Conservation (phyloP, 2,329 filamentous ascomycete species). For the Pseudogymnoascus sp. region DNA sequence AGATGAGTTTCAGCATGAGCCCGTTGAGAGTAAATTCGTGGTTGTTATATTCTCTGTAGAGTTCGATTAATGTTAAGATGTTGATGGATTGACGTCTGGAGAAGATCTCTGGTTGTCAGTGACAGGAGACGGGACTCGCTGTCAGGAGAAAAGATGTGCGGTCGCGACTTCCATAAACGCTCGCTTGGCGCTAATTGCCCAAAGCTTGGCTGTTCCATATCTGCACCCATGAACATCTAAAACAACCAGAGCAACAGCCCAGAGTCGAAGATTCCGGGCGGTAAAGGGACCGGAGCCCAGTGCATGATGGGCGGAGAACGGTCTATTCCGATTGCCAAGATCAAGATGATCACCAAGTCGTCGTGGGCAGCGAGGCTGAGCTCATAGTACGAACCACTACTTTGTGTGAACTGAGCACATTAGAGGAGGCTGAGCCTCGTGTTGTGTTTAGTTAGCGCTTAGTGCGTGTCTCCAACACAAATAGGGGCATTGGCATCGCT, state of each 20-base stretch:
- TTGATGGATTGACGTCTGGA: background rate
- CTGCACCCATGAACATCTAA: background rate
- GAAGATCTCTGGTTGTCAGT: background rate
- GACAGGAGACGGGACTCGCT: background rate
- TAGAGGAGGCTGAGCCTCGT: background rate
- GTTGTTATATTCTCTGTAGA: background rate
- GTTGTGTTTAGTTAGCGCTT: background rate
- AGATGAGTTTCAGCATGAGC: background rate
- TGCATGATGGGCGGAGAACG: background rate
- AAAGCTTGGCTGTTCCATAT: slow-evolving; percentile 5
- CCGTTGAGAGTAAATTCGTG: background rate
- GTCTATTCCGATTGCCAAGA: background rate
- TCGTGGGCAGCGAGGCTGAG: slow-evolving; percentile 2
- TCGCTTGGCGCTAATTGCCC: slow-evolving; percentile 2
- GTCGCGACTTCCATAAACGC: slow-evolving; percentile 4
- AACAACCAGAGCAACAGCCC: background rate
- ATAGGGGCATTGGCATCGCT: background rate
- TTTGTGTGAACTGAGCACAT: no score
- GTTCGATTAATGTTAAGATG: background rate
- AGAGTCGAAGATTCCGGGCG: background rate
- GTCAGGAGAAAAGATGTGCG: background rate
- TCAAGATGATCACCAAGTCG: background rate
- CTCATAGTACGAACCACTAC: no score
- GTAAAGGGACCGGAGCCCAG: background rate
- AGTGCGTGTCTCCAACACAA: background rate